Evolutionary conservation across 305 asterid genomes (phyloP), one percentile per base, ranked within the genome.

Genomic region (Fraxinus angustifolia): DNA sequence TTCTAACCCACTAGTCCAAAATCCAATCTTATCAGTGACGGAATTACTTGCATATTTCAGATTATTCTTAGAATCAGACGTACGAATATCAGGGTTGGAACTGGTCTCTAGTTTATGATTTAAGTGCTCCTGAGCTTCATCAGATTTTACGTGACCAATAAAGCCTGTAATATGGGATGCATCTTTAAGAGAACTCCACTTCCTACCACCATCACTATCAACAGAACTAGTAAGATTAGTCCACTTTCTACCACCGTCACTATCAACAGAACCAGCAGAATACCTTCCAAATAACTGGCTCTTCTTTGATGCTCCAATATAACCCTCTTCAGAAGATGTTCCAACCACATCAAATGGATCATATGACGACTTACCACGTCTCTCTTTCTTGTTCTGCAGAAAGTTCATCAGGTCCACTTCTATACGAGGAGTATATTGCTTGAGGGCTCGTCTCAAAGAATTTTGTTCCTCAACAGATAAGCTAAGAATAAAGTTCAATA

Each of bases 361-460:
- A 11, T 93, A 94, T 19, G 93, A 87, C 82, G 90, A 90, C 90
- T 96, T 96, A n/a, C 95, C 88, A 28, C 99, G 99, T 71, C 91
- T 90, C 87, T 95, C 99, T 90, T 91, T 96, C 92, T 96, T 96
- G 89, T 89, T 93, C 84, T 96, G 99, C 77, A 96, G 85, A 88
- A 88, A 94, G 87, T 92, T 96, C 97, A 96, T 91, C 89, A 96
- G 85, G 77, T 96, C 99, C 77, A 96, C 99, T 88, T 96, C 99
- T 78, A 96, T 93, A 84, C 99, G 99, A 78, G 99, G 99, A 78
- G 99, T 96, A 77, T 93, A 89, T 89, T 94, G 98, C 88, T 96
- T 96, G 77, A 96, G 96, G 75, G 97, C 98, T 79, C 99, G 91
- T 78, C 99, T 92, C 89, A 96, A 87, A 45, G 97, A 90, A 88